A percentile compares a stretch with the other conserved stretches of the same genome.
Conservation (phyloP, 2,329 filamentous ascomycete genomes). For the Trichophyton schoenleinii region DNA sequence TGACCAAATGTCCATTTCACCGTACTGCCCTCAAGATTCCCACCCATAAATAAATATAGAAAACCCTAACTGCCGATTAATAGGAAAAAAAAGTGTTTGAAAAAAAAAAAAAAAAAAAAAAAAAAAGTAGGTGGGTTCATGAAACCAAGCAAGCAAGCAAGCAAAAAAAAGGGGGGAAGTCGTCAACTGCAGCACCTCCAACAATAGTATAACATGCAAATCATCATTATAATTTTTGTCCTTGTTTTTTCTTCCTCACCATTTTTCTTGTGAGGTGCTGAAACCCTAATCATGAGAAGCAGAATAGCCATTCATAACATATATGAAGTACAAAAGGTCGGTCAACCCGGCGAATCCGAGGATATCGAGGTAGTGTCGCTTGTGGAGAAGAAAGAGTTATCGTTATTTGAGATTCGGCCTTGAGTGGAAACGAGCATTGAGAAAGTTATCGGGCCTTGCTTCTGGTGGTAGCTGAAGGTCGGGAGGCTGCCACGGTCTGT, state of each 20-base stretch:
- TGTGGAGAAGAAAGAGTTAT: neutral
- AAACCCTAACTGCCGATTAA: conserved; percentile 2
- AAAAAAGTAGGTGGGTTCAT: neutral
- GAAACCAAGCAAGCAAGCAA: neutral
- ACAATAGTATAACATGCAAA: neutral
- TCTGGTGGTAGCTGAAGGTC: neutral
- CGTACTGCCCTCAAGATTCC: neutral
- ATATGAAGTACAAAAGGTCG: neutral
- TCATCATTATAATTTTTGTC: neutral
- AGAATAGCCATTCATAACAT: neutral
- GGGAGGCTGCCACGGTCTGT: neutral
- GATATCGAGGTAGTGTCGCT: neutral
- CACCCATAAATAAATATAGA: conserved; percentile 2
- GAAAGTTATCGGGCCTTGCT: neutral
- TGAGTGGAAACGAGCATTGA: neutral
- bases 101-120: neutral
- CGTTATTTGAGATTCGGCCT: neutral
- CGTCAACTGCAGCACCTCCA: neutral
- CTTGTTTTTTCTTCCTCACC: neutral
- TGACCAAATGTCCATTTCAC: conserved; percentile 3
- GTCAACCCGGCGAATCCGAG: neutral
- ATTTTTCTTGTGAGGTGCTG: conserved; percentile 1
- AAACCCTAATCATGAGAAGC: conserved; percentile 1
- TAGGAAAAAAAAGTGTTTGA: neutral
- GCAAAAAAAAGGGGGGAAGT: neutral